Conservation (phyloP, 768 basidiomycete species). For the Pluteus cervinus region DNA sequence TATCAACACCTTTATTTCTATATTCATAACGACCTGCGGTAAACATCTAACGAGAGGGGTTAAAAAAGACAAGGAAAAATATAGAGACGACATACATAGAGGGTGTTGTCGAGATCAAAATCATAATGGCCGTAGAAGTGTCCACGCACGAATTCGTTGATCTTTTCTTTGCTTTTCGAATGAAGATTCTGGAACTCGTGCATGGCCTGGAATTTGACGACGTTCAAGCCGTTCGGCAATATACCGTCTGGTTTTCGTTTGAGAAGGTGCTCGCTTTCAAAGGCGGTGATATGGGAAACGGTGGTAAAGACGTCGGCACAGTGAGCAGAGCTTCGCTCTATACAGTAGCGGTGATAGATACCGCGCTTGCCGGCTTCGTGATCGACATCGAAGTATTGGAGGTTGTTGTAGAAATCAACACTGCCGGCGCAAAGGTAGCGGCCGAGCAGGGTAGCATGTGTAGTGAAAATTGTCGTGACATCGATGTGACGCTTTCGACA, state of each 20-base stretch:
- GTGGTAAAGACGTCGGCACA: constrained; percentile 99
- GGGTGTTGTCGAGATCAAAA: constrained; percentile 89
- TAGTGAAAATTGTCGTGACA: constrained; percentile 97
- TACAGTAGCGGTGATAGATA: constrained; percentile 97
- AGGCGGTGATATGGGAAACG: constrained; percentile 96
- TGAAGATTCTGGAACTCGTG: constrained; percentile 99
- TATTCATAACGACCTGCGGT: constrained; percentile 99
- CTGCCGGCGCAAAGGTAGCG: constrained; percentile 97
- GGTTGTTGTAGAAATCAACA: constrained; percentile 99
- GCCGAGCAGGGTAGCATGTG: constrained; percentile 96
- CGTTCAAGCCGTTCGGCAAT: constrained; percentile 95
- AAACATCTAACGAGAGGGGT: constrained; percentile 63
- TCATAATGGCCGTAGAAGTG: constrained; percentile 99
- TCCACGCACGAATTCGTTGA: constrained; percentile 95
- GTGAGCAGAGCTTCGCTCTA: constrained; percentile 91
- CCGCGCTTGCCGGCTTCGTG: constrained; percentile 99
- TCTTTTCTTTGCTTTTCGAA: constrained; percentile 90
- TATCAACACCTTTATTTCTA: constrained; percentile 98
- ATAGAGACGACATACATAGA: constrained; percentile 52
- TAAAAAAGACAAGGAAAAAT: constrained; percentile 2
- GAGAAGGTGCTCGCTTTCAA: constrained; percentile 91
- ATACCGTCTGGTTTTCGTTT: constrained; percentile 98
- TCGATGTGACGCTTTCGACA: constrained; percentile 97
- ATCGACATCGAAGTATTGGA: constrained; percentile 99
- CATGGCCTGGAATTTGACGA: constrained; percentile 98